These are phyloP conservation scores for Mycena olivaceomarginata DNA, from an alignment of 768 basidiomycete genomes.

Conservation along the genomic window DNA sequence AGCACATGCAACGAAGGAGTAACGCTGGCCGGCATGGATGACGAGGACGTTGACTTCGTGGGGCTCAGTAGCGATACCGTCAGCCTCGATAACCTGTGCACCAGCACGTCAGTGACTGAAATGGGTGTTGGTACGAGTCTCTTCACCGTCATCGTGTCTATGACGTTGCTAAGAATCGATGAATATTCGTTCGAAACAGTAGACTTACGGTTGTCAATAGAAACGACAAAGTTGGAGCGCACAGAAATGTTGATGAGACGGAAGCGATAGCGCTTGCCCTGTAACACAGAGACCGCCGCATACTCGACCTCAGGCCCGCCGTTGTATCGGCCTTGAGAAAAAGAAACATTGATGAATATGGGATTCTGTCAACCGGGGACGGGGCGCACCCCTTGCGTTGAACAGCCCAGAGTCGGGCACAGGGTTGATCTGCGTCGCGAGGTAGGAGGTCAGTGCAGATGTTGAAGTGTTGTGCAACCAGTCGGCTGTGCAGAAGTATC, in stretches of 20 bases:
- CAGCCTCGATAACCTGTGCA: constrained; percentile 31
- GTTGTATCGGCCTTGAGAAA: constrained; percentile 58
- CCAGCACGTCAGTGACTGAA: constrained; percentile 3
- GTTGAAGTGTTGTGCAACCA: constrained; percentile 39
- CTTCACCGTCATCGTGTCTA: constrained; percentile 24
- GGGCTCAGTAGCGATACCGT: constrained; percentile 16
- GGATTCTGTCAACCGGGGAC: constrained; percentile 28
- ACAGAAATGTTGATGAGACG: constrained; percentile 62
- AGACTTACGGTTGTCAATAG: constrained; percentile 44
- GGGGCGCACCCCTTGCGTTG: constrained; percentile 22
- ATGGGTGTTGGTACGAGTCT: neutral
- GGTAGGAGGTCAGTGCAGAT: neutral
- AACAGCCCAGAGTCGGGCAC: constrained; percentile 31
- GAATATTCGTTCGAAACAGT: neutral
- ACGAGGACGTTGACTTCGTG: constrained; percentile 24
- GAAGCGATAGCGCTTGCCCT: constrained; percentile 61
- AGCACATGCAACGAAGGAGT: constrained; percentile 60
- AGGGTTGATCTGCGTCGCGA: constrained; percentile 23
- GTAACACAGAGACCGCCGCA: constrained; percentile 54
- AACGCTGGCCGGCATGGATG: constrained; percentile 70
- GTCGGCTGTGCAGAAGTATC: constrained; percentile 56
- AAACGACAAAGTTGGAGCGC: constrained; percentile 56
- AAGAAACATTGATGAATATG: constrained; percentile 48
- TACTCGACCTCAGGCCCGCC: constrained; percentile 54
- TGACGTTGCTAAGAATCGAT: neutral